phyloP scores from a whole-genome alignment of 1,284 basidiomycete genomes.

The Peniophora sp. region DNA sequence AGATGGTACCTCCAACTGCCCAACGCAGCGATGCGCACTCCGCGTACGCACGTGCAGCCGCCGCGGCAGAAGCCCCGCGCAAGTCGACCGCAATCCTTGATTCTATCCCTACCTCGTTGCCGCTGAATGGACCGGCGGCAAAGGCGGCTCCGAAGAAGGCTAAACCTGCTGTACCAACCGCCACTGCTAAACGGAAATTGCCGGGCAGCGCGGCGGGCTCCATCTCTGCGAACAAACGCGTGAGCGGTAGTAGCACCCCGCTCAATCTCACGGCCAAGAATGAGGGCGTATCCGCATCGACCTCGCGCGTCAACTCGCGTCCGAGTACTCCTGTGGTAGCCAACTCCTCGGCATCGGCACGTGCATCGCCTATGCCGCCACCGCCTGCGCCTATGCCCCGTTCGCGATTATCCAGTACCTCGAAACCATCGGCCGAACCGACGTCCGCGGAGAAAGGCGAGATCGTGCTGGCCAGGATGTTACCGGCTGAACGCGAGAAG shows the following conservation, averaged over 20 bases:
- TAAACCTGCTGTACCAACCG: slow-evolving; percentile 17
- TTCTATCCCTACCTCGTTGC: slow-evolving; percentile 19
- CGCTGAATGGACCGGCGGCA: slow-evolving; percentile 6
- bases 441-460: no score
- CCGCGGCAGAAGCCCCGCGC: slow-evolving; percentile 48
- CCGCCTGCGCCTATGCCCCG: slow-evolving; percentile 12
- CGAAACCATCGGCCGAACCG: no score
- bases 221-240: no score
- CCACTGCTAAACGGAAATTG: slow-evolving; percentile 2
- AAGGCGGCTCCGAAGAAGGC: slow-evolving; percentile 18
- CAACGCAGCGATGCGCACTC: slow-evolving; percentile 36
- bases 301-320: neutral
- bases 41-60: slow-evolving; percentile 49
- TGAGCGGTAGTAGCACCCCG: slow-evolving; percentile 1
- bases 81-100: slow-evolving; percentile 47
- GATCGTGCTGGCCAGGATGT: no score
- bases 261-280: slow-evolving; percentile 9
- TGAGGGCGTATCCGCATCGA: slow-evolving; percentile 10
- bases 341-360: neutral
- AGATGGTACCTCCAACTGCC: slow-evolving; percentile 35
- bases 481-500: no score
- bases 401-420: slow-evolving; percentile 7
- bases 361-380: slow-evolving; percentile 8
- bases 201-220: no score
- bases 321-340: slow-evolving; percentile 7